Evolutionary conservation across 768 basidiomycete species (phyloP).

Genomic region (Fomitopsis pulvina): DNA sequence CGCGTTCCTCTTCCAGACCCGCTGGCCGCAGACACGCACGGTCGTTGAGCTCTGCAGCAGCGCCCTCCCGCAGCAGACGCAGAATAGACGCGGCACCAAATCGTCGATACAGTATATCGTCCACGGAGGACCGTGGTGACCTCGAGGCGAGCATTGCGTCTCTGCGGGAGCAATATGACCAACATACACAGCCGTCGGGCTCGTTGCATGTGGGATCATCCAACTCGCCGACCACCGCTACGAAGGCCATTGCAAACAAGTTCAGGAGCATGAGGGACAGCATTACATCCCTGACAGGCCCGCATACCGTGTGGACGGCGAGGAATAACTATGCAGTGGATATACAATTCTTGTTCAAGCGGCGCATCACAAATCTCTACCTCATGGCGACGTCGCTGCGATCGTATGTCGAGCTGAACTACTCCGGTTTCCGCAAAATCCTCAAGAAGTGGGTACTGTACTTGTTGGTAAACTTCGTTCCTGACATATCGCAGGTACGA

Average conservation of each 20-base stretch:
- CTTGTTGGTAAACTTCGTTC: neutral
- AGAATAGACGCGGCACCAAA: constrained; percentile 14
- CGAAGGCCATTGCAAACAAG: constrained; percentile 37
- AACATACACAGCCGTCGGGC: neutral
- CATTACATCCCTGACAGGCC: constrained; percentile 30
- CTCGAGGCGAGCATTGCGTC: constrained; percentile 34
- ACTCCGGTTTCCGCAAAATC: constrained; percentile 92
- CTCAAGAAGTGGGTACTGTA: constrained; percentile 79
- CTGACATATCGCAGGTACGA: constrained; percentile 59
- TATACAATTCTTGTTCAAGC: constrained; percentile 80
- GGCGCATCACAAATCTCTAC: constrained; percentile 79
- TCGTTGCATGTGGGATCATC: constrained; percentile 6
- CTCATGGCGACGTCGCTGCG: constrained; percentile 68
- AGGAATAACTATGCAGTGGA: constrained; percentile 78
- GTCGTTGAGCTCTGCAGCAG: constrained; percentile 11
- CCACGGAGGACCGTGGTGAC: constrained; percentile 37
- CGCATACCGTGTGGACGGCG: constrained; percentile 68
- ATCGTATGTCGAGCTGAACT: constrained; percentile 88
- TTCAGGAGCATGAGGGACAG: constrained; percentile 48
- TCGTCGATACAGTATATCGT: constrained; percentile 43
- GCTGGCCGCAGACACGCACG: constrained; percentile 10
- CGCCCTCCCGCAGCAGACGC: constrained; percentile 8
- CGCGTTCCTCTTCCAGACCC: constrained; percentile 15
- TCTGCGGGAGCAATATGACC: constrained; percentile 17
- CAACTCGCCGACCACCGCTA: constrained; percentile 29